Percentiles rank a stretch among this genome's conserved stretches.
Conservation (phyloP, 129 eudicot genomes). For the Flaveria sonorensis region DNA sequence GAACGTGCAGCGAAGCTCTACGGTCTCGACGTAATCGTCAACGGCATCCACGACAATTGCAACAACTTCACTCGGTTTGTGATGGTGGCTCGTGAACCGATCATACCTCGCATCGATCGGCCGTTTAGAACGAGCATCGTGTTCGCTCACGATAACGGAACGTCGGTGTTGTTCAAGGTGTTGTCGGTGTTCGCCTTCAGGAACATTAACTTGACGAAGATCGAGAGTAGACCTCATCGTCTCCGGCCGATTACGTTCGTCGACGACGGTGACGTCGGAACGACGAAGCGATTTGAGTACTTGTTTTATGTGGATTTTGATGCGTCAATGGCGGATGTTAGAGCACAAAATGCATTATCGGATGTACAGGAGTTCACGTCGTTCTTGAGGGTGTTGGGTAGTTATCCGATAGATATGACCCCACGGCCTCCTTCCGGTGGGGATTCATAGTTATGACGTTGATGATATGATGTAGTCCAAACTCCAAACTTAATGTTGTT, state of each 20-base stretch:
- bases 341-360: conserved; percentile 86
- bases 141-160: conserved; percentile 81
- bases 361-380: conserved; percentile 93
- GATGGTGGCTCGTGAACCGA: conserved; percentile 89
- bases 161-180: conserved; percentile 79
- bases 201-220: conserved; percentile 79
- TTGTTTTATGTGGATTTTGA: conserved; percentile 90
- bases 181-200: conserved; percentile 82
- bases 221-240: conserved; percentile 90
- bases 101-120: conserved; percentile 77
- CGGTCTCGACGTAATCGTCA: conserved; percentile 62
- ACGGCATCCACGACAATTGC: conserved; percentile 86
- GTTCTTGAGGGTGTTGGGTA: conserved; percentile 88
- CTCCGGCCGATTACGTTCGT: conserved; percentile 67
- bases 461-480: too few relatives aligned
- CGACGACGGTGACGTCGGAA: conserved; percentile 84
- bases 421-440: conserved; percentile 42
- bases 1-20: conserved; percentile 89
- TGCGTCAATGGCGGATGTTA: conserved; percentile 87
- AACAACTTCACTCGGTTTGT: conserved; percentile 86
- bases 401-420: conserved; percentile 91
- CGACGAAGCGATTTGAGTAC: conserved; percentile 93
- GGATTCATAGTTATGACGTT: not conserved
- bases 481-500: too few relatives aligned
- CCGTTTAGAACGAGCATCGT: conserved; percentile 95